Conservation (phyloP, 1,284 basidiomycete genomes). For the Moesziomyces parantarcticus region DNA sequence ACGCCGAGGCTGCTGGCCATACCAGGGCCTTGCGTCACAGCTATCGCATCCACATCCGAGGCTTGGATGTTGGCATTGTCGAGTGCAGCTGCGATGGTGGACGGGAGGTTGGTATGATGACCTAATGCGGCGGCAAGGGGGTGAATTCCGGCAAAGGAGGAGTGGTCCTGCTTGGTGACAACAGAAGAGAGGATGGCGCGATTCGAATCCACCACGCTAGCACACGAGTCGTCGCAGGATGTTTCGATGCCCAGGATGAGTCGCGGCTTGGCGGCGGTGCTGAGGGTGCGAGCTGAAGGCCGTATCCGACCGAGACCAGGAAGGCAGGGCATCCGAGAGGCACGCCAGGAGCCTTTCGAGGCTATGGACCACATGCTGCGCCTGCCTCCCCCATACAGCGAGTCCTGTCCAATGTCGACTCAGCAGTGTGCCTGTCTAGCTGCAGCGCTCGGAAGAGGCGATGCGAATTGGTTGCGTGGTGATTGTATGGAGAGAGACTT, state of each 20-base stretch:
- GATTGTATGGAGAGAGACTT: background rate
- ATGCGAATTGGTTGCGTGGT: too few species aligned
- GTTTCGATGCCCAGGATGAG: slow-evolving; percentile 64
- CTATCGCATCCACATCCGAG: slow-evolving; percentile 59
- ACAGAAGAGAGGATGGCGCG: slow-evolving; percentile 54
- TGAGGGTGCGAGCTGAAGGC: background rate
- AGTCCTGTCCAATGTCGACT: too few species aligned
- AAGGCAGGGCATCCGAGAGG: too few species aligned
- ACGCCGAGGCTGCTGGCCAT: slow-evolving; percentile 60
- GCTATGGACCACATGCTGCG: too few species aligned
- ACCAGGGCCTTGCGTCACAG: slow-evolving; percentile 65
- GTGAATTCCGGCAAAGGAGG: slow-evolving; percentile 58
- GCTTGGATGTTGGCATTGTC: slow-evolving; percentile 19
- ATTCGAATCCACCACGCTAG: slow-evolving; percentile 53
- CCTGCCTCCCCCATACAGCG: too few species aligned
- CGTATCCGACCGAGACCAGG: background rate
- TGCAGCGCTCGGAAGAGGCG: too few species aligned
- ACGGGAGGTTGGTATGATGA: slow-evolving; percentile 56
- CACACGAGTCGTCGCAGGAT: slow-evolving; percentile 67
- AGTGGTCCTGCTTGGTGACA: slow-evolving; percentile 62
- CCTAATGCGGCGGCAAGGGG: slow-evolving; percentile 55
- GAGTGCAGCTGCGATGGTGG: slow-evolving; percentile 50
- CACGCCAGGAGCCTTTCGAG: too few species aligned
- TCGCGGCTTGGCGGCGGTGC: slow-evolving; percentile 3
- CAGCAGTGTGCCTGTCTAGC: too few species aligned